Percentiles rank a stretch among this genome's conserved stretches.
These are phyloP conservation scores for Turnera subulata DNA, from an alignment of 345 rosid genomes.

Conservation along the genomic window DNA sequence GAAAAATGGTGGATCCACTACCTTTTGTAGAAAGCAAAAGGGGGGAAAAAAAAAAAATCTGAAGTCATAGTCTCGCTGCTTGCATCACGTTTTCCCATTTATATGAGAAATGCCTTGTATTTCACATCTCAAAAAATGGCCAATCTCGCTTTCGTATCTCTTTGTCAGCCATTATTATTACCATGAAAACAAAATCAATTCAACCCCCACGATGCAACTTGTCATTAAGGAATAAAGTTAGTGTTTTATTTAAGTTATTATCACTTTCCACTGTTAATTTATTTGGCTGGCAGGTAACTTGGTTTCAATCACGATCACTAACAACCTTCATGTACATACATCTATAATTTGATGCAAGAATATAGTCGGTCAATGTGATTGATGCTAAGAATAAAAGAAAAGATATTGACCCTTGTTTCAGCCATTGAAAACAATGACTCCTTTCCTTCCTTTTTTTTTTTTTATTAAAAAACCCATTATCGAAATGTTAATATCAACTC, in stretches of 20 bases:
- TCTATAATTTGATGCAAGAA: too few species aligned
- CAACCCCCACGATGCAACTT: background rate
- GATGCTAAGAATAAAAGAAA: too few species aligned
- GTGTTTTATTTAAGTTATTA: too few species aligned
- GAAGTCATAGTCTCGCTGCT: conserved; percentile 15
- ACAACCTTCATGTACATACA: background rate
- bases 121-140: conserved; percentile 7
- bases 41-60: too few species aligned
- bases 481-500: too few species aligned
- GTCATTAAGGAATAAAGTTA: background rate
- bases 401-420: too few species aligned
- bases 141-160: conserved; percentile 7
- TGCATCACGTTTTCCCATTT: conserved; percentile 3
- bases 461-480: too few species aligned
- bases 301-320: background rate
- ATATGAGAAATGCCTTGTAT: background rate
- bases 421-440: too few species aligned
- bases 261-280: too few species aligned
- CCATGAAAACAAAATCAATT: background rate
- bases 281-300: background rate
- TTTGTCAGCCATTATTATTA: conserved; percentile 13
- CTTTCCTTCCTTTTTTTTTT: too few species aligned
- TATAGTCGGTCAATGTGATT: too few species aligned
- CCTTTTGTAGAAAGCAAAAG: conserved; percentile 15
- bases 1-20: background rate